phyloP scores from a whole-genome alignment of 176 grass and related monocot genomes.

The Zea mays region DNA sequence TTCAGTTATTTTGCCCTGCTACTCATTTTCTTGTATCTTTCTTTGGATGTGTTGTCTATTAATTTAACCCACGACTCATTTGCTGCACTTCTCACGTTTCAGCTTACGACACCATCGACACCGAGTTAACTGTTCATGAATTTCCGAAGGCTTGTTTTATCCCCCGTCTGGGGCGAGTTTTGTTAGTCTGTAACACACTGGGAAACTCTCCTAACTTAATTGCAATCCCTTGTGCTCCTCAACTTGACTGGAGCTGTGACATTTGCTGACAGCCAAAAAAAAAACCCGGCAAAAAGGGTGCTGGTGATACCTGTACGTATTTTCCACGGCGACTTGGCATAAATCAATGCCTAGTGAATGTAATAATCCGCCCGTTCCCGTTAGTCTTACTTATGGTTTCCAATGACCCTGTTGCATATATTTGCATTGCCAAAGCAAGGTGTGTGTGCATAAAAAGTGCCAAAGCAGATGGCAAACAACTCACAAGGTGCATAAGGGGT shows the following conservation, averaged over 20 bases:
- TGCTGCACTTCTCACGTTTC: slow-evolving; percentile 17
- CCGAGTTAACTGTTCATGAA: slow-evolving; percentile 23
- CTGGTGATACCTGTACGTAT: slow-evolving; percentile 41
- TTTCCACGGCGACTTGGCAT: slow-evolving; percentile 3
- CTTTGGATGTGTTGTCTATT: neutral
- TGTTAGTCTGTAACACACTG: slow-evolving; percentile 48
- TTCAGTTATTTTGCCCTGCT: slow-evolving; percentile 1
- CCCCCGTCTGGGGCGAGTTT: slow-evolving; percentile 38
- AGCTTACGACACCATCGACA: slow-evolving; percentile 39
- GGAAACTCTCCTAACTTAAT: slow-evolving; percentile 26
- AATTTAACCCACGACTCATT: slow-evolving; percentile 7
- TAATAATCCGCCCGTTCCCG: slow-evolving; percentile 23
- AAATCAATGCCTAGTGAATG: slow-evolving; percentile 30
- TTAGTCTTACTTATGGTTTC: neutral
- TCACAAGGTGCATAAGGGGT: neutral
- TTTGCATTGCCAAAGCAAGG: neutral
- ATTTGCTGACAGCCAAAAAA: slow-evolving; percentile 15
- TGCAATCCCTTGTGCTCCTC: slow-evolving; percentile 33
- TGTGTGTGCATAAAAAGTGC: neutral
- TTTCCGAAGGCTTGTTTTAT: slow-evolving; percentile 46
- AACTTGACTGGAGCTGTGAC: slow-evolving; percentile 33
- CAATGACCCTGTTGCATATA: neutral
- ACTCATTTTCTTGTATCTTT: neutral
- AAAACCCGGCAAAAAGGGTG: slow-evolving; percentile 27
- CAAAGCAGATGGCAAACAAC: neutral